A percentile compares a stretch with the other conserved stretches of the same genome.
Evolutionary conservation across 495 filamentous ascomycete species (phyloP).

Genomic region (Emericellopsis terricola): DNA sequence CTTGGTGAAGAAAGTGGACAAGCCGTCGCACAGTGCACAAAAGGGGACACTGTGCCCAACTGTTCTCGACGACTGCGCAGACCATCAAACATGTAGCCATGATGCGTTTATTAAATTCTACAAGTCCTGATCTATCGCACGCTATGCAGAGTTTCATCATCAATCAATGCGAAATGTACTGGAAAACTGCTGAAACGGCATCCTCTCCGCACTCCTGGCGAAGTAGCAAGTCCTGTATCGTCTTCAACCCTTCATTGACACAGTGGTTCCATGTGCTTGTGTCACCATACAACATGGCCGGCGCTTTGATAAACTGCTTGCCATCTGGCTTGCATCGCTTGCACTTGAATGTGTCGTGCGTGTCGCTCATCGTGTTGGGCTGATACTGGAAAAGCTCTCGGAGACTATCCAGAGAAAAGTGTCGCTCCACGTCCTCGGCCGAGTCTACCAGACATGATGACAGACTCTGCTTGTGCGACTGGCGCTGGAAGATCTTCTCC

Average conservation of each 20-base stretch:
- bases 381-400: conserved; percentile 89
- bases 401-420: conserved; percentile 80
- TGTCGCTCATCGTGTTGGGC: conserved; percentile 69
- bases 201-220: conserved; percentile 66
- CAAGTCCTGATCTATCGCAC: too few species aligned
- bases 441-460: conserved; percentile 96
- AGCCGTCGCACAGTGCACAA: too few species aligned
- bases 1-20: too few species aligned
- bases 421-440: conserved; percentile 89
- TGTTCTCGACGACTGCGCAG: too few species aligned
- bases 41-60: too few species aligned
- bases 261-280: conserved; percentile 99
- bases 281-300: conserved; percentile 90
- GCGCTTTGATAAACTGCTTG: conserved; percentile 70
- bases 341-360: conserved; percentile 98
- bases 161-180: conserved; percentile 75
- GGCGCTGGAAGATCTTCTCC: conserved; percentile 98
- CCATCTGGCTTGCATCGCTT: conserved; percentile 84
- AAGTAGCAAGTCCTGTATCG: conserved; percentile 82
- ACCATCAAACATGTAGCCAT: too few species aligned
- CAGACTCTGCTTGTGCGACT: conserved; percentile 93
- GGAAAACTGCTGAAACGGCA: conserved; percentile 86
- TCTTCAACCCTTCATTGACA: conserved; percentile 54
- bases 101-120: too few species aligned
- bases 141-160: neutral